Evolutionary conservation across 225 moss, liverwort and hornwort species (phyloP).

Genomic region (Sphagnum tenellum): DNA sequence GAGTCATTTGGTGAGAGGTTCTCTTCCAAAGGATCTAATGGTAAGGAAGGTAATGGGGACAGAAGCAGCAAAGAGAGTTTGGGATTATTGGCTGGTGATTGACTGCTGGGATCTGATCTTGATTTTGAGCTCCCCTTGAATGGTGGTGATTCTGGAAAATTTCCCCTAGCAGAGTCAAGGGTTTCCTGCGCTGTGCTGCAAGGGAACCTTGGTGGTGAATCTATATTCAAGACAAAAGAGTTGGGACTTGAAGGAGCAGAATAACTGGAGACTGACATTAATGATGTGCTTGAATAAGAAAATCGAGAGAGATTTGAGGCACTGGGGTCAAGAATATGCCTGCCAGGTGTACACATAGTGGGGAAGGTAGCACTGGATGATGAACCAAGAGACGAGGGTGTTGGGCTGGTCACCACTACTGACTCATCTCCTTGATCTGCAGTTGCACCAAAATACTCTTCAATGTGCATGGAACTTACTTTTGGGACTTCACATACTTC

Average conservation of each 20-base stretch:
- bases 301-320: slow-evolving; percentile 26
- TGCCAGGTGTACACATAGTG: slow-evolving; percentile 10
- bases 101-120: slow-evolving; percentile 9
- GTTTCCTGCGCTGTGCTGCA: slow-evolving; percentile 13
- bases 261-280: slow-evolving; percentile 24
- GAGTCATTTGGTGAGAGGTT: slow-evolving; percentile 5
- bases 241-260: slow-evolving; percentile 24
- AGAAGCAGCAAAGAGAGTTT: slow-evolving; percentile 23
- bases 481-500: too few relatives aligned
- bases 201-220: slow-evolving; percentile 33
- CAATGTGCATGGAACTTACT: too few relatives aligned
- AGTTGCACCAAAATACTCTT: slow-evolving; percentile 15
- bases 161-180: slow-evolving; percentile 21
- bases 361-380: slow-evolving; percentile 17
- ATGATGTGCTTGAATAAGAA: slow-evolving; percentile 24
- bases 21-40: slow-evolving; percentile 5
- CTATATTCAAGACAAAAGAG: slow-evolving; percentile 31
- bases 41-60: slow-evolving; percentile 10
- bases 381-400: slow-evolving; percentile 16
- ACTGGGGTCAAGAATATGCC: slow-evolving; percentile 19
- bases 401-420: slow-evolving; percentile 10
- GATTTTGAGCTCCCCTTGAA: too few relatives aligned
- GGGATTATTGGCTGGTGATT: slow-evolving; percentile 25
- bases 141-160: slow-evolving; percentile 2
- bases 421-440: slow-evolving; percentile 17